Evolutionary conservation across 768 basidiomycete species (phyloP), one percentile per base, ranked within the genome.

Genomic region (Trametes villosa): DNA sequence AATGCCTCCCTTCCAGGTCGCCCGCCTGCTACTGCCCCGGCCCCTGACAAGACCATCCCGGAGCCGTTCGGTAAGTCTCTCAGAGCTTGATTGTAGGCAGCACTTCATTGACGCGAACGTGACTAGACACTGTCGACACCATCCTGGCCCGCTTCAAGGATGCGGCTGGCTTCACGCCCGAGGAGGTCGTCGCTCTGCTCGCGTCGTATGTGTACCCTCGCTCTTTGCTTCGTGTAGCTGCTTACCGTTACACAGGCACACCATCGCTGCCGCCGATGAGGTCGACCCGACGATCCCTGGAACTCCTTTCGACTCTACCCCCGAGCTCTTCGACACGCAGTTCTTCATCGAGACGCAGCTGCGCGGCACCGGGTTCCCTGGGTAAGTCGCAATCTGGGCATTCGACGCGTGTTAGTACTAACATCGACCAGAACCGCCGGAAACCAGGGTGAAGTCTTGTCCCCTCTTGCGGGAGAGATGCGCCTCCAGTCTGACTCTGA

Each of bases 401-500:
- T 11, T 18, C 15, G 9, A 27, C n/a, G 20, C 15, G 3, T 9
- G 29, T n/a, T 4, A n/a, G 18, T 17, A 3, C 30, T 58, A 33
- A 58, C 46, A 12, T 31, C 17, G 17, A 7, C 8, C 36, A 59
- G 59, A 24, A 66, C 53, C 9, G 68, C 66, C 29, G 55, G 42
- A 0, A 64, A 73, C 60, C 64, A 56, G 51, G 72, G 72, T 27
- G 72, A 74, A 55, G 68, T 59, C 40, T 27, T 60, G 48, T 71
- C 73, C 30, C 68, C 73, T 6, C 66, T 75, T 17, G 29, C 8
- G 30, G 73, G 73, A 17, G 72, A 73, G 59, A 69, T 74, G 57
- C 74, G 74, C 54, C 70, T 75, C 26, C 65, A 72, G 53, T 74
- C 73, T 33, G 72, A 75, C 65, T 63, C 55, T 0, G 50, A 41